Evolutionary conservation across 2,329 filamentous ascomycete genomes (phyloP), one percentile per base, ranked within the genome.

Genomic region (Fusarium pseudograminearum): DNA sequence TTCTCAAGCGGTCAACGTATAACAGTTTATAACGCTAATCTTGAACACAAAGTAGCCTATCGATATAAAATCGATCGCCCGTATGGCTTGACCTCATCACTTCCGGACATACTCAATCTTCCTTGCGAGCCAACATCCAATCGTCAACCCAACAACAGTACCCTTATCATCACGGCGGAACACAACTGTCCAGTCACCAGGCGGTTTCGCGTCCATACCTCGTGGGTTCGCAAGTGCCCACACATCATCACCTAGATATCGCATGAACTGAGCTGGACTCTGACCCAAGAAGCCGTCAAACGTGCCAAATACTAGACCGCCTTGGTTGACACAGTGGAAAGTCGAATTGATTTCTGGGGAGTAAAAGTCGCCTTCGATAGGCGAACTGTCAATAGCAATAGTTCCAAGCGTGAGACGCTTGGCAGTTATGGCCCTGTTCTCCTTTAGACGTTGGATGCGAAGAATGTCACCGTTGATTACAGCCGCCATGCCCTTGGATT

Each of bases 151-250:
- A 38, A 34, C 26, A 22, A 66, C 30, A 24, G 3, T n/a, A 14
- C 28, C 38, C 4, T 28, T 61, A 30, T 41, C 42, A 12, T 57
- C 41, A 12, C 65, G 10, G 7, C 11, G 46, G 5, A 69, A 69
- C 2, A 66, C 65, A 6, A 69, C n/a, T 7, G 65, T 69, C 65
- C 65, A 69, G 24, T 69, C 65, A 5, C 65, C 65, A 22, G 65
- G 65, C 0, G 65, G 65, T n/a, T 69, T 69, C 12, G 65, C 65
- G 38, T 69, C 65, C 65, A 69, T 69, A 15, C 65, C 65, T 31
- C 65, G 44, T 1, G 65, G 65, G 40, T 68, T 66, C 12, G 60
- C 38, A 11, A 69, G 65, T 4, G 50, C 51, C 65, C 65, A 69
- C 2, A 66, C 65, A 24, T 61, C 60, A 12, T 41, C 36, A 6